These are phyloP conservation scores for Pseudocercospora cruenta DNA, from an alignment of 2,329 filamentous ascomycete genomes.

Conservation along the genomic window DNA sequence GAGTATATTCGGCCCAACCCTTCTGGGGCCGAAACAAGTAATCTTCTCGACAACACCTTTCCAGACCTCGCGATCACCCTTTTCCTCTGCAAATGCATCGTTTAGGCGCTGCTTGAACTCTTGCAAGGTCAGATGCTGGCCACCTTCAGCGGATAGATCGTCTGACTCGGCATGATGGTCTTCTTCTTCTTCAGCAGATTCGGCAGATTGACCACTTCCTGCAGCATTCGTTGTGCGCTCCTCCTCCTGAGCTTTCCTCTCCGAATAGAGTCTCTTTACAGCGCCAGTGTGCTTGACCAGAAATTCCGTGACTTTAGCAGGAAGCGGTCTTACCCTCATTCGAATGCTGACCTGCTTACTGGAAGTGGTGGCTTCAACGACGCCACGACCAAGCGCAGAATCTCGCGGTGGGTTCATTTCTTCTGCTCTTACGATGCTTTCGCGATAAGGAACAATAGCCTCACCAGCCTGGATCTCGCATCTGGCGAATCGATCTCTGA, in stretches of 20 bases:
- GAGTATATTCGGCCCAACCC: conserved; percentile 85
- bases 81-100: conserved; percentile 68
- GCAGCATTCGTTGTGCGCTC: conserved; percentile 43
- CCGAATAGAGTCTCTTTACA: conserved; percentile 77
- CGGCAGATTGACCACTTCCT: conserved; percentile 35
- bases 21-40: conserved; percentile 83
- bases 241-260: conserved; percentile 61
- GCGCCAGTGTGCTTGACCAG: conserved; percentile 77
- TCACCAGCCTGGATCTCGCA: conserved; percentile 94
- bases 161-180: conserved; percentile 54
- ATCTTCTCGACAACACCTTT: conserved; percentile 76
- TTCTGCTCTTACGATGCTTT: conserved; percentile 79
- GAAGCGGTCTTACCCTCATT: conserved; percentile 77
- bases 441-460: conserved; percentile 92
- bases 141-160: conserved; percentile 54
- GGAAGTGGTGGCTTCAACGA: conserved; percentile 72
- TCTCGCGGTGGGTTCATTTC: conserved; percentile 92
- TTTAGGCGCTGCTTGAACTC: conserved; percentile 79
- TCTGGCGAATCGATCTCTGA: conserved; percentile 87
- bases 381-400: conserved; percentile 82
- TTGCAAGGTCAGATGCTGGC: conserved; percentile 66
- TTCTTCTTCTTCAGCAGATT: conserved; percentile 41
- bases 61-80: conserved; percentile 77
- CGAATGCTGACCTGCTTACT: conserved; percentile 84
- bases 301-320: conserved; percentile 78